Conservation (phyloP, 805 yeast species). For the Candida alai region DNA sequence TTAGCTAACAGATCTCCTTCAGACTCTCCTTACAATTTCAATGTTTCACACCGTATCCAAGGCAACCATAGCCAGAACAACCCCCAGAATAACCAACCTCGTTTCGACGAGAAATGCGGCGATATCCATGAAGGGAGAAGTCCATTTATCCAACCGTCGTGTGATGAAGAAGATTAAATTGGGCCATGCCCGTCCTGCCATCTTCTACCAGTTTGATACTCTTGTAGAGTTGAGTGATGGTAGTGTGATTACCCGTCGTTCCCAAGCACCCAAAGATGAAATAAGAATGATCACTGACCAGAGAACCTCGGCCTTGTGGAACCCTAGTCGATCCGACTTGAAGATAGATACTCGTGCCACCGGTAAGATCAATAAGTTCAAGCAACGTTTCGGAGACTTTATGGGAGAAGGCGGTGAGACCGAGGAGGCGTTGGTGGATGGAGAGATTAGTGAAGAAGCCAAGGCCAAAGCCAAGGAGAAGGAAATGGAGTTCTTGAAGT, state of each 20-base stretch:
- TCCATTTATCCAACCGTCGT: slow-evolving; percentile 46
- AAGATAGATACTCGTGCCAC: slow-evolving; percentile 75
- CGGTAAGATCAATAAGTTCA: slow-evolving; percentile 75
- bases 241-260: slow-evolving; percentile 75
- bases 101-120: no score
- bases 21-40: no score
- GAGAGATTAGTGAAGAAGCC: slow-evolving; percentile 14
- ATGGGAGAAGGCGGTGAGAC: slow-evolving; percentile 16
- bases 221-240: slow-evolving; percentile 93
- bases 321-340: slow-evolving; percentile 77
- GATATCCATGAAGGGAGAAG: no score
- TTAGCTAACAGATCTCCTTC: no score
- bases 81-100: no score
- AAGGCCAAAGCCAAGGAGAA: slow-evolving; percentile 6
- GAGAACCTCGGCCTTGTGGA: slow-evolving; percentile 85
- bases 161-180: slow-evolving; percentile 64
- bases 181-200: slow-evolving; percentile 92
- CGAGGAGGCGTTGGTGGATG: no score
- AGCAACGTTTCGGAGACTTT: slow-evolving; percentile 53
- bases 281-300: slow-evolving; percentile 83
- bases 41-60: no score
- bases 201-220: slow-evolving; percentile 86
- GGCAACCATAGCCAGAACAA: no score
- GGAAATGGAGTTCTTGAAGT: slow-evolving; percentile 51
- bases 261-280: slow-evolving; percentile 87